phyloP scores from a whole-genome alignment of 2,329 filamentous ascomycete genomes.

The Aspergillus udagawae region DNA sequence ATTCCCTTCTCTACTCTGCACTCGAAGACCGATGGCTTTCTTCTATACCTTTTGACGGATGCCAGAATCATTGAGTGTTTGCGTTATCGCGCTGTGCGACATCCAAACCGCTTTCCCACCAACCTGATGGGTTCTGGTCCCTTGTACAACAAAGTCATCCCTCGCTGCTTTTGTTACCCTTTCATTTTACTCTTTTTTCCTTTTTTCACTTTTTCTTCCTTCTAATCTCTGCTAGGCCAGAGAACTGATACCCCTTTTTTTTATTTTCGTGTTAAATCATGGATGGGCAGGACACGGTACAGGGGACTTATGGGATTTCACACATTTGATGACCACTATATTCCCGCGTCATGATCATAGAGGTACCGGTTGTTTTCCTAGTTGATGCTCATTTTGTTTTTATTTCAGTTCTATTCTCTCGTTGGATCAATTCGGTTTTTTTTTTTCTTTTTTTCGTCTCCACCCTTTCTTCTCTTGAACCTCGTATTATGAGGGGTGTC shows the following conservation, averaged over 20 bases:
- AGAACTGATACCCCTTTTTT: constrained; percentile 27
- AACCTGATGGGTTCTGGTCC: constrained; percentile 6
- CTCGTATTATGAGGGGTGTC: background rate
- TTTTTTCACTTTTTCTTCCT: constrained; percentile 7
- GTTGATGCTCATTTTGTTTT: constrained; percentile 20
- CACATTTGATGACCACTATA: constrained; percentile 19
- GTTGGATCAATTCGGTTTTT: constrained; percentile 33
- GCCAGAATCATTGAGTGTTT: constrained; percentile 4
- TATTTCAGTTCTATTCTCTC: constrained; percentile 31
- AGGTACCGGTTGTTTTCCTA: constrained; percentile 34
- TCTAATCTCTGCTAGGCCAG: constrained; percentile 18
- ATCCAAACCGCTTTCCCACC: background rate
- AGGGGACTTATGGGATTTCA: constrained; percentile 13
- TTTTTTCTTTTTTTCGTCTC: constrained; percentile 22
- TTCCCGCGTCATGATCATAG: constrained; percentile 36
- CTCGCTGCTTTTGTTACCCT: constrained; percentile 16
- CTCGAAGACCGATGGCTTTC: constrained; percentile 5
- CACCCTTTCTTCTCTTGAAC: constrained; percentile 2
- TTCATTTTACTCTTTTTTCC: constrained; percentile 15
- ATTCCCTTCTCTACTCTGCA: constrained; percentile 1
- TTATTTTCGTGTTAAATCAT: constrained; percentile 14
- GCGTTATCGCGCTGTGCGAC: constrained; percentile 11
- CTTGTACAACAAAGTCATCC: constrained; percentile 29
- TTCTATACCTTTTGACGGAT: constrained; percentile 11
- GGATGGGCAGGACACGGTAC: constrained; percentile 17